phyloP scores from a whole-genome alignment of 129 eudicot species.

The Helichrysum umbraculigerum region DNA sequence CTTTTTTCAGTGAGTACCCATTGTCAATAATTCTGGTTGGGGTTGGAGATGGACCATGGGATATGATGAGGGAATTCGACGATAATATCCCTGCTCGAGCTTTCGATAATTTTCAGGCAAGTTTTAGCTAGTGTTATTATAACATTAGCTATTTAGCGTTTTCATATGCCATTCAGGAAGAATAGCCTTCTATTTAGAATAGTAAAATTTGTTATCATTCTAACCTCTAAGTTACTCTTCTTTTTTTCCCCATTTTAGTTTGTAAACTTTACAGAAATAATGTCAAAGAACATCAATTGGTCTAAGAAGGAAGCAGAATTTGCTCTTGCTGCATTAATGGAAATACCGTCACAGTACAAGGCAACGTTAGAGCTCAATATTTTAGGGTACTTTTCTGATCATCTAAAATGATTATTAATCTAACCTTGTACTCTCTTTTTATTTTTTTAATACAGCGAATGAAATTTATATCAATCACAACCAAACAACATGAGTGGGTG shows the following conservation, averaged over 20 bases:
- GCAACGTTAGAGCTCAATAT: conserved; percentile 84
- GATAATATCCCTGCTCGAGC: conserved; percentile 90
- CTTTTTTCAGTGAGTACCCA: conserved; percentile 71
- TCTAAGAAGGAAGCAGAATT: conserved; percentile 87
- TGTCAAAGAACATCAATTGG: conserved; percentile 63
- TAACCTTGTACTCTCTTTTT: neutral
- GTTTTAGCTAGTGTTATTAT: conserved; percentile 20
- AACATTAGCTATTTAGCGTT: neutral
- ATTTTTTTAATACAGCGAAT: too few species aligned
- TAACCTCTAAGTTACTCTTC: conserved; percentile 2
- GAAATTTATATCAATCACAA: too few species aligned
- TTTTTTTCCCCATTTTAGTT: conserved; percentile 44
- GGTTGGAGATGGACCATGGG: conserved; percentile 99
- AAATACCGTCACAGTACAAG: conserved; percentile 86
- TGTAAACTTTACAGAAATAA: conserved; percentile 90
- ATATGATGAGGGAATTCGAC: conserved; percentile 92
- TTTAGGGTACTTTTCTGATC: conserved; percentile 51
- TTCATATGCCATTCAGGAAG: neutral
- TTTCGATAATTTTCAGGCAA: conserved; percentile 92
- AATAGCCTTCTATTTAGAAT: neutral
- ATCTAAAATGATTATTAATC: neutral
- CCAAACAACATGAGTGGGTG: neutral
- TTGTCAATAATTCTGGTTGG: conserved; percentile 86
- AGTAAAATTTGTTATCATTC: neutral
- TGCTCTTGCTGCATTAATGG: conserved; percentile 90